These are phyloP conservation scores for Bromus sterilis DNA, from an alignment of 176 grass and related monocot species.

Conservation along the genomic window DNA sequence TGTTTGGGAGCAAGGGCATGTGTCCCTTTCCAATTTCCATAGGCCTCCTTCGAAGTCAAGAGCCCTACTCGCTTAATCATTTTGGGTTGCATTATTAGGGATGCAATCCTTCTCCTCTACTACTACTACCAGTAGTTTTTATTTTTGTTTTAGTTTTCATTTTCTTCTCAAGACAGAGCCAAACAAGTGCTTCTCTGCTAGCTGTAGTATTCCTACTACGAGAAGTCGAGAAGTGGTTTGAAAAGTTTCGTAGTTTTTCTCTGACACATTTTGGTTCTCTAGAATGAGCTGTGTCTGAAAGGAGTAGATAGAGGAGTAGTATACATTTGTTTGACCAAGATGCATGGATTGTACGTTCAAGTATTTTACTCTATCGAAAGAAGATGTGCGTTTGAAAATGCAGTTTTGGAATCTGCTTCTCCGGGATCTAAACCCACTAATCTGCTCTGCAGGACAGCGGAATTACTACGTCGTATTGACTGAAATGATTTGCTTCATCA, in stretches of 20 bases:
- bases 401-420: conserved; percentile 13
- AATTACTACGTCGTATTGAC: conserved; percentile 16
- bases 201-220: too few relatives aligned
- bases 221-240: not conserved
- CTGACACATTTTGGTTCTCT: not conserved
- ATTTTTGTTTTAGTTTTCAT: too few relatives aligned
- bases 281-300: not conserved
- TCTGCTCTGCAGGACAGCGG: conserved; percentile 19
- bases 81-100: not conserved
- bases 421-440: conserved; percentile 26
- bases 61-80: not conserved
- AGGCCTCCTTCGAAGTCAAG: conserved; percentile 20
- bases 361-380: conserved; percentile 15
- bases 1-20: conserved; percentile 17
- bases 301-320: not conserved
- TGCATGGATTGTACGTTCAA: not conserved
- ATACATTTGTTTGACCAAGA: conserved; percentile 14
- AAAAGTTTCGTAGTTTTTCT: not conserved
- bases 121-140: not conserved
- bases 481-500: not conserved
- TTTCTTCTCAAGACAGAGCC: not conserved
- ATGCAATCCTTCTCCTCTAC: not conserved
- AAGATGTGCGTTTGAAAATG: not conserved
- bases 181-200: too few relatives aligned
- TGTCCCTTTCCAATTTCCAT: conserved; percentile 10